Conservation (phyloP, 306 rosid species). For the Casuarina equisetifolia region DNA sequence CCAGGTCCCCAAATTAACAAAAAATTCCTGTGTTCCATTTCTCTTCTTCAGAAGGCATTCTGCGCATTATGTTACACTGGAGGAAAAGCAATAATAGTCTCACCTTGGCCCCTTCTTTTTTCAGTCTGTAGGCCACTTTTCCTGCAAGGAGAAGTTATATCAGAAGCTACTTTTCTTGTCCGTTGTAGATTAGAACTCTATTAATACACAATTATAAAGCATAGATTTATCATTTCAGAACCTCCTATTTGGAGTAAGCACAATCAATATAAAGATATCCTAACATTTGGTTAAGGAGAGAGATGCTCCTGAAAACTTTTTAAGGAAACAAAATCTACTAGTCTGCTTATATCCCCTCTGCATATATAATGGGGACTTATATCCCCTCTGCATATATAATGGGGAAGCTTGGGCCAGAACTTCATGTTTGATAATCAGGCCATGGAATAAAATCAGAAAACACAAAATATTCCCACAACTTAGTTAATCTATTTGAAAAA, state of each 20-base stretch:
- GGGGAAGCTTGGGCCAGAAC: background rate
- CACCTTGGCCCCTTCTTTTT: slow-evolving; percentile 92
- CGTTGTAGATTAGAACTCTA: background rate
- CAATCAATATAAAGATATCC: background rate
- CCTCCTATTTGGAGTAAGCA: background rate
- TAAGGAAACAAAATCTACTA: background rate
- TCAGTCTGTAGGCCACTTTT: slow-evolving; percentile 88
- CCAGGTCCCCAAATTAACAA: background rate
- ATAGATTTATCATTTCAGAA: background rate
- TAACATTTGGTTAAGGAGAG: background rate
- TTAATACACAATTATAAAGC: background rate
- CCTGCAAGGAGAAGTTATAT: slow-evolving; percentile 57
- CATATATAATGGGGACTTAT: background rate
- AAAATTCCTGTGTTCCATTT: background rate
- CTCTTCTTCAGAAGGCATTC: background rate
- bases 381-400: background rate
- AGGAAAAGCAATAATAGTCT: slow-evolving; percentile 27
- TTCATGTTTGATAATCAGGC: background rate
- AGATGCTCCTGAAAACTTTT: background rate
- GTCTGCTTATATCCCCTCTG: background rate
- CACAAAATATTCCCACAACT: background rate
- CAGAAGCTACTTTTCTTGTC: slow-evolving; percentile 29
- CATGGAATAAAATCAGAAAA: background rate
- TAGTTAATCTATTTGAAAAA: background rate
- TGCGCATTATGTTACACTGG: slow-evolving; percentile 2